These are phyloP conservation scores for Ceratocystis harringtonii DNA, from an alignment of 2,329 filamentous ascomycete genomes.

Conservation along the genomic window DNA sequence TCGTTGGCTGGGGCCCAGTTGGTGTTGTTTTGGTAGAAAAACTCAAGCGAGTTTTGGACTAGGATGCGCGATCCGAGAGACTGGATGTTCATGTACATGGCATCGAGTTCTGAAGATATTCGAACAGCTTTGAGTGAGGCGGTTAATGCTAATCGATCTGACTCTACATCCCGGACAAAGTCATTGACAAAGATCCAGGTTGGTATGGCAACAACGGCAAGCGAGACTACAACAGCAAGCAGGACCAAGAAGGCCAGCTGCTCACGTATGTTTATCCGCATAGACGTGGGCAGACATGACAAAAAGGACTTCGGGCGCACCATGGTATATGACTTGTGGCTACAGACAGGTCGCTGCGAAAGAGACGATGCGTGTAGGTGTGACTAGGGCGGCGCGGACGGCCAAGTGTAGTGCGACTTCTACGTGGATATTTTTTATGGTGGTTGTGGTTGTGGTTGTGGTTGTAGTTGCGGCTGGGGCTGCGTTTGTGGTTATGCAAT, in stretches of 20 bases:
- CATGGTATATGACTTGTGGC: conserved; percentile 5
- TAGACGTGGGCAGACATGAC: conserved; percentile 26
- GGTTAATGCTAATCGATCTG: conserved; percentile 54
- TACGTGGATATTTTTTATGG: neutral
- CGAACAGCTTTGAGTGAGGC: conserved; percentile 78
- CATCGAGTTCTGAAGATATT: conserved; percentile 60
- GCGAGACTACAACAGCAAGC: conserved; percentile 54
- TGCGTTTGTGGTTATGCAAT: neutral
- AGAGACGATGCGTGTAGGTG: neutral
- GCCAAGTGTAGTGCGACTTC: neutral
- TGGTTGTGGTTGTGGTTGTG: neutral
- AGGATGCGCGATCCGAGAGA: conserved; percentile 55
- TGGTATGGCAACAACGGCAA: conserved; percentile 67
- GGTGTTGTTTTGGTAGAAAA: conserved; percentile 42
- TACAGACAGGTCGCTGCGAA: neutral
- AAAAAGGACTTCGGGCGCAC: conserved; percentile 14
- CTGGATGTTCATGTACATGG: conserved; percentile 60
- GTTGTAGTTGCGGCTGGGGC: neutral
- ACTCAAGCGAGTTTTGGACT: conserved; percentile 37
- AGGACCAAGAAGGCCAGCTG: conserved; percentile 73
- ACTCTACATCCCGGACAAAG: conserved; percentile 38
- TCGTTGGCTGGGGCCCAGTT: conserved; percentile 46
- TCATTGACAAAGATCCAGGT: conserved; percentile 47
- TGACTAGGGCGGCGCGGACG: no score
- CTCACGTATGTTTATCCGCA: conserved; percentile 78